Conservation (phyloP, 306 rosid genomes). For the Cucurbita pepo region DNA sequence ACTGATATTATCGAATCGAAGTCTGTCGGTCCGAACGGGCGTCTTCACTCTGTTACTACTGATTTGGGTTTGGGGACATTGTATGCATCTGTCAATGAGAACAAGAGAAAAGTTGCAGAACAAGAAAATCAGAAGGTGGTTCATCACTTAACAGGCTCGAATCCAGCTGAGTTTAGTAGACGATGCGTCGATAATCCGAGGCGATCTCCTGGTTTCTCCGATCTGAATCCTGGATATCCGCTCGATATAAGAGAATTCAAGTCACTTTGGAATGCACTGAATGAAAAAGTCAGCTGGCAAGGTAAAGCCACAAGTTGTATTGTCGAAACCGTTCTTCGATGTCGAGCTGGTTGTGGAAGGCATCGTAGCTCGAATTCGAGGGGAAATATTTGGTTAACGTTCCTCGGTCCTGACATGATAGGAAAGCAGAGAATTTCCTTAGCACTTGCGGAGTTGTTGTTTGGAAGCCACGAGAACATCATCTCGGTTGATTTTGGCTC, state of each 20-base stretch:
- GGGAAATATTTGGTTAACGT: constrained; percentile 68
- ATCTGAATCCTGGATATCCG: constrained; percentile 22
- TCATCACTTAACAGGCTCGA: constrained; percentile 36
- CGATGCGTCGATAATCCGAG: constrained; percentile 17
- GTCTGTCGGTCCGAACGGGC: neutral
- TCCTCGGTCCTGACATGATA: constrained; percentile 65
- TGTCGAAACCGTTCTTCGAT: constrained; percentile 28
- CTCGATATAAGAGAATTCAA: constrained; percentile 48
- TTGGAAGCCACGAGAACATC: constrained; percentile 37
- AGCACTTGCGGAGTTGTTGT: constrained; percentile 52
- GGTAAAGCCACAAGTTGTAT: constrained; percentile 52
- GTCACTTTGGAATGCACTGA: constrained; percentile 31
- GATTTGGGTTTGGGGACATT: constrained; percentile 89
- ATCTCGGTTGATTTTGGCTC: constrained; percentile 49
- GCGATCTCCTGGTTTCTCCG: constrained; percentile 19
- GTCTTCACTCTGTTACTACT: constrained; percentile 50
- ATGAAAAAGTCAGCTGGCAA: constrained; percentile 65
- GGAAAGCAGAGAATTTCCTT: constrained; percentile 65
- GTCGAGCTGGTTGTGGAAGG: constrained; percentile 37
- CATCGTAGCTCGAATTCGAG: constrained; percentile 23
- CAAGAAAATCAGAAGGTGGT: constrained; percentile 19
- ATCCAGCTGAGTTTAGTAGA: constrained; percentile 33
- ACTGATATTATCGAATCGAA: neutral
- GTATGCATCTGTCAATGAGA: constrained; percentile 32
- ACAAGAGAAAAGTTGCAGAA: constrained; percentile 25